Conservation (phyloP, 2,329 filamentous ascomycete species). For the Gaeumannomyces tritici region DNA sequence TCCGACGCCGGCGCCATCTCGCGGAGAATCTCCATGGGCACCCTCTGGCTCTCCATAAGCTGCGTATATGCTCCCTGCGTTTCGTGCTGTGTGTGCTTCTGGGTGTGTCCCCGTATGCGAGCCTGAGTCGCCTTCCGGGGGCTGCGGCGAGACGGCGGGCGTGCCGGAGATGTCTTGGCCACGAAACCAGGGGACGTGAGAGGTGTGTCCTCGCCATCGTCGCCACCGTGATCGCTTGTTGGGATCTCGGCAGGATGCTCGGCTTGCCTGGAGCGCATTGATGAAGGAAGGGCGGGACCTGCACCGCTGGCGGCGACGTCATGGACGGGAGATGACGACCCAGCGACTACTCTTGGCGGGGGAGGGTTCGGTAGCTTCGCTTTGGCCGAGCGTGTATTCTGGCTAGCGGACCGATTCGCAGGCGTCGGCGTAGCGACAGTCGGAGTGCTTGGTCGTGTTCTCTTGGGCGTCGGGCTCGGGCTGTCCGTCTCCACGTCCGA, state of each 20-base stretch:
- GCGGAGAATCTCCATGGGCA: slow-evolving; percentile 38
- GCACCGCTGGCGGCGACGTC: neutral
- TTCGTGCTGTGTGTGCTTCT: slow-evolving; percentile 11
- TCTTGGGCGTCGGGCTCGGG: neutral
- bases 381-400: neutral
- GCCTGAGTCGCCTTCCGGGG: neutral
- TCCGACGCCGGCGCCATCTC: slow-evolving; percentile 36
- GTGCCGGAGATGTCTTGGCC: slow-evolving; percentile 3
- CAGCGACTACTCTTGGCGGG: neutral
- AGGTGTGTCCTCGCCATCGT: slow-evolving; percentile 8
- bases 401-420: too few species aligned
- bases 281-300: neutral
- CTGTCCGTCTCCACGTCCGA: neutral
- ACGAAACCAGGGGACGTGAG: slow-evolving; percentile 8
- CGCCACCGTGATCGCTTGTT: slow-evolving; percentile 5
- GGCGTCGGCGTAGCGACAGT: neutral
- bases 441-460: neutral
- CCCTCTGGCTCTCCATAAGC: slow-evolving; percentile 37
- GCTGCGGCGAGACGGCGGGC: neutral
- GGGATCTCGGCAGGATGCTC: neutral
- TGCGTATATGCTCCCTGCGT: slow-evolving; percentile 19
- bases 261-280: neutral
- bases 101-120: neutral
- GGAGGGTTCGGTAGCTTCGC: neutral
- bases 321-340: neutral